Base-by-base conservation (phyloP, 2,329 filamentous ascomycete species). In the Bipolaris oryzae region DNA sequence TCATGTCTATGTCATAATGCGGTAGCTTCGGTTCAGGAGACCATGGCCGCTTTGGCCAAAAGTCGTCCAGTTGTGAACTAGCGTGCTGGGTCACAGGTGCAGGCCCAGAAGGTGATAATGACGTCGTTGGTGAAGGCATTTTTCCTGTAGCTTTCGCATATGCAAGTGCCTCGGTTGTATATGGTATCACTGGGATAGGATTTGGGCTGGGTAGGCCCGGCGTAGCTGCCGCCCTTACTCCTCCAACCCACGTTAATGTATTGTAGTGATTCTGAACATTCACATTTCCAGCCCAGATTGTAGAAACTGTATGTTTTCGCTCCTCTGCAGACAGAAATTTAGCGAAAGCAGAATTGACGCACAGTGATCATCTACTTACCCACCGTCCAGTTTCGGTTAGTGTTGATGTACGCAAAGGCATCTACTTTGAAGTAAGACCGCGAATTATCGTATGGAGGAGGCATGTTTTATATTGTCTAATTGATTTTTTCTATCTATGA, bases 41-140 rank as follows among this genome's bases (percentile, higher is more conserved):
- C 46, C 46, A 49, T 39, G 35, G 35, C n/a, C 28, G 35, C 35
- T 35, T 49, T 39, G 46, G 46, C 46, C 46, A 49, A 37, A 49
- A 39, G 23, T 49, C 46, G 13, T 49, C 21, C 35, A 16, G 46
- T 38, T 49, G 35, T 7, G 46, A 49, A 28, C 10, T 28, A 25
- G 38, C n/a, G 15, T 49, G 38, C 20, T 5, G 21, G 10, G 46
- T 28, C 35, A 9, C 31, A 10, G 37, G 37, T 16, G 7, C 37
- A 16, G 16, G 37, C 10, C 6, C 7, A 38, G 37, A 31, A 16
- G 37, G 37, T 11, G 37, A n/a, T 16, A 6, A 16, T 18, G 7
- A n/a, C 5, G 37, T 5, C 16, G 37, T 18, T 18, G 5, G 3
- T 5, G n/a, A 5, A 20, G 37, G 37, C 2, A 20, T 3, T 38